A percentile compares a stretch with the other conserved stretches of the same genome.
phyloP scores from a whole-genome alignment of 306 rosid genomes.

The Boehmeria nivea region DNA sequence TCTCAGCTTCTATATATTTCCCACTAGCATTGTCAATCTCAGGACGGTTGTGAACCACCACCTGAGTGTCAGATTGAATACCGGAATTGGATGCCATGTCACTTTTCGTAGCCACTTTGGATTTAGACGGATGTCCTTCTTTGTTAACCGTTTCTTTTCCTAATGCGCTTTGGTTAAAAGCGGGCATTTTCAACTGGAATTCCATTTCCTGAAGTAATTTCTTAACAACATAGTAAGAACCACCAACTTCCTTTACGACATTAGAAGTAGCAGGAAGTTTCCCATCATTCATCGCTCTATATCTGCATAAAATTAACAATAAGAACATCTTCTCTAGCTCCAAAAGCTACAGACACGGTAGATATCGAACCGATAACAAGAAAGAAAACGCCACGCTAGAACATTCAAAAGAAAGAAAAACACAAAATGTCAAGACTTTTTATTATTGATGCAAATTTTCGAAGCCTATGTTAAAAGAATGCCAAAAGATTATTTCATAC shows the following conservation, averaged over 20 bases:
- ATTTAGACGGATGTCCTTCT: conserved; percentile 13
- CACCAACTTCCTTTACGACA: conserved; percentile 49
- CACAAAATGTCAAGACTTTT: not conserved
- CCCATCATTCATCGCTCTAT: conserved; percentile 52
- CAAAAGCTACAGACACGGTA: no score
- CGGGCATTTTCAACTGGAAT: conserved; percentile 28
- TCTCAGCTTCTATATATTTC: conserved; percentile 28
- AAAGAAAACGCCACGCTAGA: no score
- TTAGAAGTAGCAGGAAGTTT: conserved; percentile 31
- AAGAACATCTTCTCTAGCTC: not conserved
- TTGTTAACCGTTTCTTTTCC: conserved; percentile 10
- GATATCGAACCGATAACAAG: not conserved
- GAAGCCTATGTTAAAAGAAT: no score
- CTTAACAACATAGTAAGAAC: conserved; percentile 43
- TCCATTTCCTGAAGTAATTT: conserved; percentile 50
- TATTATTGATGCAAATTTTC: no score
- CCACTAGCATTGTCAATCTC: conserved; percentile 11
- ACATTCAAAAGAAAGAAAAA: not conserved
- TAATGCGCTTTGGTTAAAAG: conserved; percentile 15
- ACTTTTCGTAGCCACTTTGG: conserved; percentile 15
- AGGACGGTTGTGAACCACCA: no score
- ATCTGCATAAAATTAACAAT: conserved; percentile 30
- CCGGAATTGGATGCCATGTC: conserved; percentile 15
- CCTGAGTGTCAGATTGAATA: no score
- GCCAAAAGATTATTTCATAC: no score